These are phyloP conservation scores for Astrocystis sublimbata DNA, from an alignment of 495 filamentous ascomycete species.

Conservation along the genomic window DNA sequence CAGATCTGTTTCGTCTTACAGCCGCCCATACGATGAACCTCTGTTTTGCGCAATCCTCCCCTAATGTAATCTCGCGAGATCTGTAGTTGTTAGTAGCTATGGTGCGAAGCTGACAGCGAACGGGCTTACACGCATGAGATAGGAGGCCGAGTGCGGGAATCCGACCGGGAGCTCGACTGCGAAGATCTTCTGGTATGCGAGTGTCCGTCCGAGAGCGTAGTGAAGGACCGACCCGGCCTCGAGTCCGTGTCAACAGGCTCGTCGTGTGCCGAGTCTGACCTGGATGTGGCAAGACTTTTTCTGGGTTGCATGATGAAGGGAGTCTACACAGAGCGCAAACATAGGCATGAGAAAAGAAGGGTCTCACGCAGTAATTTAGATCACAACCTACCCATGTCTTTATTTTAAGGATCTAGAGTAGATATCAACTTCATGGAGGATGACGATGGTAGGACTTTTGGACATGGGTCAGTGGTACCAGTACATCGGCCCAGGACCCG, in stretches of 20 bases:
- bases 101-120: background rate
- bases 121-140: conserved; percentile 36
- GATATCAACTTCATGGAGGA: conserved; percentile 31
- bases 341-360: conserved; percentile 28
- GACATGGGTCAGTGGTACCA: conserved; percentile 29
- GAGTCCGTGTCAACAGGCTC: conserved; percentile 26
- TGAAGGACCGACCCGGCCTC: conserved; percentile 26
- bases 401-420: conserved; percentile 36
- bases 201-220: conserved; percentile 16
- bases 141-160: conserved; percentile 20
- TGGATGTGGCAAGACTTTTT: conserved; percentile 28
- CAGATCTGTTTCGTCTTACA: conserved; percentile 49
- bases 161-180: conserved; percentile 25
- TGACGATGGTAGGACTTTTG: conserved; percentile 40
- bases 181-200: conserved; percentile 26
- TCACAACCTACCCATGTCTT: conserved; percentile 37
- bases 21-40: conserved; percentile 54
- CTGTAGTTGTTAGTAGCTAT: conserved; percentile 38
- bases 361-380: conserved; percentile 29
- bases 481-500: conserved; percentile 34
- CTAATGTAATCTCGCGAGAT: conserved; percentile 38
- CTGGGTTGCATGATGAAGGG: conserved; percentile 29
- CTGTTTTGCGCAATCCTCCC: conserved; percentile 48
- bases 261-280: conserved; percentile 26
- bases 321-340: conserved; percentile 20